Percentiles rank a stretch among this genome's conserved stretches.
phyloP scores from a whole-genome alignment of 345 rosid species.

The Salix suchowensis region DNA sequence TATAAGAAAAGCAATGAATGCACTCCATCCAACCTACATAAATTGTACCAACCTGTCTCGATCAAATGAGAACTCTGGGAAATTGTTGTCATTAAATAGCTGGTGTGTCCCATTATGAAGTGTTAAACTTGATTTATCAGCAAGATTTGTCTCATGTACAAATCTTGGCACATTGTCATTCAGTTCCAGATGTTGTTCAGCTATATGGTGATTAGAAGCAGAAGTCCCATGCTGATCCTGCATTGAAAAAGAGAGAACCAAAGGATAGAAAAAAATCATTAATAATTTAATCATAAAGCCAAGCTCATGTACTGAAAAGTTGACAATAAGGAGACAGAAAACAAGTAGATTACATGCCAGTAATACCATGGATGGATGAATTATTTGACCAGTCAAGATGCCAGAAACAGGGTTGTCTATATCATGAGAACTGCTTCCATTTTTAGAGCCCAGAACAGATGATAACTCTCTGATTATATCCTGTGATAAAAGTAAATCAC shows the following conservation, averaged over 20 bases:
- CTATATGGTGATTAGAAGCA: constrained; percentile 21
- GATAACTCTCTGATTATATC: constrained; percentile 62
- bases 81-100: constrained; percentile 17
- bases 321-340: constrained; percentile 10
- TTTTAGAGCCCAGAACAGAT: constrained; percentile 32
- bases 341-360: constrained; percentile 32
- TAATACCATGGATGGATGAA: constrained; percentile 45
- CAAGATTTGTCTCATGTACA: constrained; percentile 16
- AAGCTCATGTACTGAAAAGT: constrained; percentile 4
- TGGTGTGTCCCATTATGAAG: constrained; percentile 22
- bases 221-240: constrained; percentile 34
- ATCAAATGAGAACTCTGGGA: constrained; percentile 25
- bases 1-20: background rate
- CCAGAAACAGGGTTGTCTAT: constrained; percentile 24
- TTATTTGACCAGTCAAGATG: constrained; percentile 28
- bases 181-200: constrained; percentile 23
- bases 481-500: constrained; percentile 34
- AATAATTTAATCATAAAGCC: background rate
- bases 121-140: constrained; percentile 16
- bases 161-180: constrained; percentile 22
- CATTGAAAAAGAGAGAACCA: constrained; percentile 8
- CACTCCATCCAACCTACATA: background rate
- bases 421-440: constrained; percentile 36
- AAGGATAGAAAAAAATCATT: background rate
- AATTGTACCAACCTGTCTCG: constrained; percentile 32